Evolutionary conservation across 805 yeast species (phyloP).

Genomic region (Suhomyces canberraensis): DNA sequence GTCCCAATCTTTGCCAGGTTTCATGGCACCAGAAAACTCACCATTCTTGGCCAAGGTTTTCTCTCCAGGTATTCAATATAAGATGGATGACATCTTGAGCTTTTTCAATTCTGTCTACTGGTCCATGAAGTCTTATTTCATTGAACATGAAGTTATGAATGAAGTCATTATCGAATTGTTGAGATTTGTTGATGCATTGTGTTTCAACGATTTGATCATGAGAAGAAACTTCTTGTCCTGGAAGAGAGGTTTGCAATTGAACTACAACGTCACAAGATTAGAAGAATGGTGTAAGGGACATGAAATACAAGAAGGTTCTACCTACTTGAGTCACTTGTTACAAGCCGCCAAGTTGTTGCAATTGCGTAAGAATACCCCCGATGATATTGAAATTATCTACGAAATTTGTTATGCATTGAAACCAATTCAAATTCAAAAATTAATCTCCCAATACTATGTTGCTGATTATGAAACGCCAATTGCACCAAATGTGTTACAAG

Average conservation of each 20-base stretch:
- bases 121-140: constrained; percentile 87
- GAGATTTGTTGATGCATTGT: constrained; percentile 83
- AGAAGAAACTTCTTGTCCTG: constrained; percentile 91
- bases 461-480: constrained; percentile 96
- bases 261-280: constrained; percentile 91
- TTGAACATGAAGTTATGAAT: constrained; percentile 79
- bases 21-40: constrained; percentile 78
- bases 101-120: constrained; percentile 87
- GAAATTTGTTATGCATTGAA: constrained; percentile 92
- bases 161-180: constrained; percentile 81
- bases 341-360: constrained; percentile 94
- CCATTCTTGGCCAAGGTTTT: constrained; percentile 84
- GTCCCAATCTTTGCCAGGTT: constrained; percentile 95
- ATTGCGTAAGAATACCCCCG: constrained; percentile 81
- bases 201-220: constrained; percentile 94
- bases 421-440: constrained; percentile 93
- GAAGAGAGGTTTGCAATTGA: constrained; percentile 96
- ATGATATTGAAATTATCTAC: constrained; percentile 86
- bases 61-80: constrained; percentile 65
- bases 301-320: constrained; percentile 82
- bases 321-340: constrained; percentile 77
- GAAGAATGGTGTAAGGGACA: constrained; percentile 99
- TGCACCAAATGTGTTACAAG: constrained; percentile 72
- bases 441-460: constrained; percentile 81
- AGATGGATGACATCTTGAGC: constrained; percentile 91